These are phyloP conservation scores for Cyberlindnera euphorbiae DNA, from an alignment of 805 yeast species.

Conservation along the genomic window DNA sequence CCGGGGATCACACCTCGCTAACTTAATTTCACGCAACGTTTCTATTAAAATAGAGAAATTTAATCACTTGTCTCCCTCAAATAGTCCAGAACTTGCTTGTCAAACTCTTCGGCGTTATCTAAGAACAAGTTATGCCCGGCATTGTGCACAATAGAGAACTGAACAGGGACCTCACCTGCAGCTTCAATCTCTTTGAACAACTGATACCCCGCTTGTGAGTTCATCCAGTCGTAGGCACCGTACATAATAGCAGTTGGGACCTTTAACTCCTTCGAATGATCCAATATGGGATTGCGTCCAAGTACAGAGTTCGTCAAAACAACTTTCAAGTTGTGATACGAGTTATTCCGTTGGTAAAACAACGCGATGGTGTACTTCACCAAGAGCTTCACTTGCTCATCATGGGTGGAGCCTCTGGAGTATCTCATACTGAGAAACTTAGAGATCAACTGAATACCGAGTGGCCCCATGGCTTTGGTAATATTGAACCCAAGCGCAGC, in stretches of 20 bases:
- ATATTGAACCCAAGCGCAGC: constrained; percentile 39
- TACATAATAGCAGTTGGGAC: constrained; percentile 36
- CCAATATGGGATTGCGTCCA: constrained; percentile 62
- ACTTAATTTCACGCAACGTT: too few relatives aligned
- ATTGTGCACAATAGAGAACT: constrained; percentile 34
- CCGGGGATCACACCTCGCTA: too few relatives aligned
- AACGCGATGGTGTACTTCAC: constrained; percentile 20
- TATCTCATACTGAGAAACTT: constrained; percentile 29
- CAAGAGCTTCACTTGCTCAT: constrained; percentile 16
- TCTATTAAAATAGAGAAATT: neutral
- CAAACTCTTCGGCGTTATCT: constrained; percentile 57
- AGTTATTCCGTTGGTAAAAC: constrained; percentile 20
- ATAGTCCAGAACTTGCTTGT: constrained; percentile 37
- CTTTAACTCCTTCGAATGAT: constrained; percentile 40
- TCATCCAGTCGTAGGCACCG: constrained; percentile 77
- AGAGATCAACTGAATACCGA: constrained; percentile 35
- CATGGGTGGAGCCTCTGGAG: constrained; percentile 17
- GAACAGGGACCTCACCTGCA: neutral
- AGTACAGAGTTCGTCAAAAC: constrained; percentile 33
- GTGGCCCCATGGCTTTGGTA: constrained; percentile 40
- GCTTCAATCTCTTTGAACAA: constrained; percentile 17
- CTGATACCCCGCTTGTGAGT: constrained; percentile 44
- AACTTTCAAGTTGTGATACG: constrained; percentile 15
- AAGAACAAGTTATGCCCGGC: constrained; percentile 77
- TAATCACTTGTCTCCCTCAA: constrained; percentile 11